Base-by-base conservation (phyloP, 495 filamentous ascomycete genomes). In the Xylaria palmicola region DNA sequence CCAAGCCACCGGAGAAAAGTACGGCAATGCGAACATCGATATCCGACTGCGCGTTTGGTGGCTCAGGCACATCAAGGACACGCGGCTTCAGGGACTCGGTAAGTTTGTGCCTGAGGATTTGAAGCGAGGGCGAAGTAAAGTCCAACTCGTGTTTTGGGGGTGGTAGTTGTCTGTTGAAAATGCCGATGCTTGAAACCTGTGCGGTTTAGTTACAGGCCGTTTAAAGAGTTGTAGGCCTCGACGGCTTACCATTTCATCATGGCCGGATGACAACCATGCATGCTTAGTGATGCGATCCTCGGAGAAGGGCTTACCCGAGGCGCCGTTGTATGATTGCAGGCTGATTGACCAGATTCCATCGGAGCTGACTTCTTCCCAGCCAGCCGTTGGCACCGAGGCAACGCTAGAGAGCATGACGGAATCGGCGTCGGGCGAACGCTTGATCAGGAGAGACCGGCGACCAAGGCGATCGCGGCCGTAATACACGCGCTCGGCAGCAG, bases 1-100 rank as follows among this genome's bases (percentile, higher is more conserved):
- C 94, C 8, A 99, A 79, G 0, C 94, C 94, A 5, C 94, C 94
- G 0, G 93, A 97, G 73, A 98, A 99, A 0, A 99, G 80, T 2
- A 99, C 83, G 0, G 92, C 92, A 29, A 96, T 65, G 54, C 85
- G 86, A 64, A 72, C 76, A 71, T 70, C 72, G 39, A 59, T 30
- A 39, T 75, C 47, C 9, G 77, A 55, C 49, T 36, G 49, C 2
- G 62, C 24, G 47, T 48, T 55, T 17, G 81, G 79, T 4, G 83
- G 87, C 39, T 77, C 65, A 4, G 88, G 89, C n/a, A 95, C 83
- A 54, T 89, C 78, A 13, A 85, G 73, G 15, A 92, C 81, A 19
- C 92, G 82, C 10, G 86, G 65, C 48, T 75, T 72, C 2, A 97
- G 75, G 1, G 91, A 91, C 58, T 85, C 77, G 24, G 74, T 74